These are phyloP conservation scores for Tetrahymena elliotti DNA, from an alignment of 73 alveolate species.

Conservation along the genomic window DNA sequence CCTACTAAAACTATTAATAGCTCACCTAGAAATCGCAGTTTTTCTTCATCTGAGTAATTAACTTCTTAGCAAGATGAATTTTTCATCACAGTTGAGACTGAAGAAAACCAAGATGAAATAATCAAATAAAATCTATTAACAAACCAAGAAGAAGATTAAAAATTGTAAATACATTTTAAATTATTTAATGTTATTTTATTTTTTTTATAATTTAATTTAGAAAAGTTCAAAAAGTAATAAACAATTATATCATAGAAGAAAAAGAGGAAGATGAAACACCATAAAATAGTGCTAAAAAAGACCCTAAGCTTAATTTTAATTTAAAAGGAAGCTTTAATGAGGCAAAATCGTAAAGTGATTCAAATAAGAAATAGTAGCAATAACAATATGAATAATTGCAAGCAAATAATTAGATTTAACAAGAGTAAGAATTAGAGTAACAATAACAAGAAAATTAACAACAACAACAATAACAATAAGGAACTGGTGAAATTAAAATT, in stretches of 20 bases:
- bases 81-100: not conserved
- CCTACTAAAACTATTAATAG: not conserved
- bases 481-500: not conserved
- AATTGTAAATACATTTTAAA: not conserved
- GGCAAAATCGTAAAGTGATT: not conserved
- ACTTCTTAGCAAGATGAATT: not conserved
- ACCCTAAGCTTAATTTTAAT: not conserved
- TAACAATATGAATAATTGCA: too few species aligned
- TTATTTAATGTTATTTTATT: not conserved
- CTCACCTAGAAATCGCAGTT: not conserved
- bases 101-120: not conserved
- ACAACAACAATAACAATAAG: not conserved
- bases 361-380: not conserved
- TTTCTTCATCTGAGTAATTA: not conserved
- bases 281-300: not conserved
- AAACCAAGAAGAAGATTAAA: not conserved
- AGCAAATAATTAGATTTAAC: too few species aligned
- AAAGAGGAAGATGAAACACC: not conserved
- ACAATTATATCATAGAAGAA: not conserved
- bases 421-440: too few species aligned
- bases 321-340: not conserved
- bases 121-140: not conserved
- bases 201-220: not conserved
- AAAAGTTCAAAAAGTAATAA: not conserved
- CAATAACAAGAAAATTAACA: too few species aligned